Evolutionary conservation across 1,284 basidiomycete genomes (phyloP).

Genomic region (Irpex sp.): DNA sequence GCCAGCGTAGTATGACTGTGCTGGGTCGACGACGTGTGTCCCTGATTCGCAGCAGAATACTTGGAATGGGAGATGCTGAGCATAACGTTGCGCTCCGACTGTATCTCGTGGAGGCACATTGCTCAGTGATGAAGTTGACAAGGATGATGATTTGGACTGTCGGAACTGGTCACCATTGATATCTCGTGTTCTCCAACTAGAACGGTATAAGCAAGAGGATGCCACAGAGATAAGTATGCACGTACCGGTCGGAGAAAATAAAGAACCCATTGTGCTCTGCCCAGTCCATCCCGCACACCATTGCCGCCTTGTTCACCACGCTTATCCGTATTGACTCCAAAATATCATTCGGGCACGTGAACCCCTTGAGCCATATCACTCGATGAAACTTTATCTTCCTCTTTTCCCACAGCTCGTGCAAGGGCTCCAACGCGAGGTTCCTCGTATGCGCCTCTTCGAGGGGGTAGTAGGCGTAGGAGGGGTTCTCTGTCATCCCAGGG

Average conservation of each 20-base stretch:
- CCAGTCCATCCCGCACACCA: conserved; percentile 99
- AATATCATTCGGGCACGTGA: conserved; percentile 95
- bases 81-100: conserved; percentile 77
- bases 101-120: conserved; percentile 82
- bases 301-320: conserved; percentile 84
- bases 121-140: conserved; percentile 59
- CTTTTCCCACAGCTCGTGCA: conserved; percentile 77
- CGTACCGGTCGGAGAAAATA: conserved; percentile 91
- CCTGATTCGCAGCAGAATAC: conserved; percentile 97
- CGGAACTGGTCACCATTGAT: conserved; percentile 95
- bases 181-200: conserved; percentile 90
- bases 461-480: conserved; percentile 86
- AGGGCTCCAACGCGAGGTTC: conserved; percentile 86
- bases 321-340: conserved; percentile 90
- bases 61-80: conserved; percentile 90
- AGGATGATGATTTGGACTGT: conserved; percentile 88
- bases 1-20: conserved; percentile 88
- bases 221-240: background rate
- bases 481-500: conserved; percentile 84
- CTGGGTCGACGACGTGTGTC: conserved; percentile 91
- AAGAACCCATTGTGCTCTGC: conserved; percentile 95
- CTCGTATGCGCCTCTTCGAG: conserved; percentile 90
- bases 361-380: conserved; percentile 95
- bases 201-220: background rate
- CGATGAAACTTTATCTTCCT: conserved; percentile 81